phyloP scores from a whole-genome alignment of 108 stramenopile species.

The Pelagomonas calceolata region DNA sequence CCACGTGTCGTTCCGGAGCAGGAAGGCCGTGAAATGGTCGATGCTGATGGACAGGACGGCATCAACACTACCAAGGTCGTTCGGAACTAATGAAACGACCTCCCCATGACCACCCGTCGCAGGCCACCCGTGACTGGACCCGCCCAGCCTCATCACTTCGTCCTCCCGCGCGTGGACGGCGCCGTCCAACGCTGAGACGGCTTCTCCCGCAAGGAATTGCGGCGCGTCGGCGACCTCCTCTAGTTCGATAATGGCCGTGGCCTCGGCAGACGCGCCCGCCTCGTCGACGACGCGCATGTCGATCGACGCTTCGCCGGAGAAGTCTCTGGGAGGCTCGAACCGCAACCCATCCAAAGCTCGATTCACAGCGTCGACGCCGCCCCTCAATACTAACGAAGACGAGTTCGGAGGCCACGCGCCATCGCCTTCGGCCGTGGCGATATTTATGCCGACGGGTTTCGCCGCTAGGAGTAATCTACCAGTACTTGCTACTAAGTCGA shows the following conservation, averaged over 20 bases:
- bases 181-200: neutral
- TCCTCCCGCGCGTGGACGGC: neutral
- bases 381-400: neutral
- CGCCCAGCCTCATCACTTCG: neutral
- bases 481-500: neutral
- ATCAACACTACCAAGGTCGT: no score
- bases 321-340: neutral
- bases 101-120: neutral
- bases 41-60: no score
- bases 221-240: neutral
- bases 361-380: neutral
- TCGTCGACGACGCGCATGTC: neutral
- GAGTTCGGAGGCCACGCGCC: neutral
- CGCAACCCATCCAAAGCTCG: neutral
- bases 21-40: no score
- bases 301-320: neutral
- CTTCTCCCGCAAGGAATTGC: neutral
- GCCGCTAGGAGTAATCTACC: neutral
- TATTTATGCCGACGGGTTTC: neutral
- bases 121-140: neutral
- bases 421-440: neutral
- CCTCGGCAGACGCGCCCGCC: neutral
- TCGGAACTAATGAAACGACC: no score
- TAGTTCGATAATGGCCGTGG: neutral
- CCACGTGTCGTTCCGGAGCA: no score